Conservation (phyloP, 371 early-diverging fungal species). For the Lichtheimia hyalospora region DNA sequence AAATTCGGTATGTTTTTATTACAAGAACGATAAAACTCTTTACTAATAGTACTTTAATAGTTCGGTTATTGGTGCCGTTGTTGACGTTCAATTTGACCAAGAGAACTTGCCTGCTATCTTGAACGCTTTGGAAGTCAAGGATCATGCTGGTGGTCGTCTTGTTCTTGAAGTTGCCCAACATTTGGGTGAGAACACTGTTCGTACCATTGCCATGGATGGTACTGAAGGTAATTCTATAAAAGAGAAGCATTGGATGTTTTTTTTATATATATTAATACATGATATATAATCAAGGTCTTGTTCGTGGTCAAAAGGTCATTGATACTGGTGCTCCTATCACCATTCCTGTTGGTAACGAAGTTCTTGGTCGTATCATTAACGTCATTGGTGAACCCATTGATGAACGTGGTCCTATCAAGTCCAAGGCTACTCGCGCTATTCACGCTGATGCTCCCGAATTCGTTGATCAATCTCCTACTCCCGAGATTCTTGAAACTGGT, state of each 20-base stretch:
- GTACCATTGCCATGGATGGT: constrained; percentile 99
- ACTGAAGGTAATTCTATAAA: constrained; percentile 53
- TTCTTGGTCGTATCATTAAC: constrained; percentile 98
- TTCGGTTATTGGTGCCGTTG: constrained; percentile 94
- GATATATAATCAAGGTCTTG: constrained; percentile 73
- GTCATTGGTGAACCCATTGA: constrained; percentile 98
- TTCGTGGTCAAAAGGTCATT: constrained; percentile 93
- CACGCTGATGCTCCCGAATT: constrained; percentile 87
- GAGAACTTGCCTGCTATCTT: constrained; percentile 91
- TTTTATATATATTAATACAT: not conserved
- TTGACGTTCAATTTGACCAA: constrained; percentile 93
- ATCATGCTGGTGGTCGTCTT: constrained; percentile 76
- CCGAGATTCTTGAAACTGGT: constrained; percentile 96
- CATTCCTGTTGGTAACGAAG: constrained; percentile 95
- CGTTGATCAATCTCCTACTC: constrained; percentile 95
- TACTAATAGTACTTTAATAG: constrained; percentile 7
- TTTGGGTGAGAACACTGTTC: constrained; percentile 97
- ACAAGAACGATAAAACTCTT: not conserved
- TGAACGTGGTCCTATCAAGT: constrained; percentile 94
- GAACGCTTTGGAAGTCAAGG: constrained; percentile 95
- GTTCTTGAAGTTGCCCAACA: constrained; percentile 97
- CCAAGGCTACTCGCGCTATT: constrained; percentile 82
- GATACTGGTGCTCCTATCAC: constrained; percentile 96
- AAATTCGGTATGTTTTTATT: constrained; percentile 48
- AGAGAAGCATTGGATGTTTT: constrained; percentile 10